Base-by-base conservation (phyloP, 2,329 filamentous ascomycete genomes). In the Trichoderma asperellum region DNA sequence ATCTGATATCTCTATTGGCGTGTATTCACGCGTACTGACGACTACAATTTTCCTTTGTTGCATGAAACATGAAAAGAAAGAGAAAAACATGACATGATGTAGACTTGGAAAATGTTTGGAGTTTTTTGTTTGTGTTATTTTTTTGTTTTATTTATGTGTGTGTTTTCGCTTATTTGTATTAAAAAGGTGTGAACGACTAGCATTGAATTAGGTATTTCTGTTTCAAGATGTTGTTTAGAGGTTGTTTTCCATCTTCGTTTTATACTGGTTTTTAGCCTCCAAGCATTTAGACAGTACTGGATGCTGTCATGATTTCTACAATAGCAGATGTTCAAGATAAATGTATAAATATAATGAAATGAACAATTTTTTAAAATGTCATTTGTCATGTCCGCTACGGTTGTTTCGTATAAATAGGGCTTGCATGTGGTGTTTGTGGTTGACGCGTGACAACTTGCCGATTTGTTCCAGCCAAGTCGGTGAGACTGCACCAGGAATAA, bases 11-110 rank as follows among this genome's bases (percentile, higher is more conserved):
- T 40, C 43, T 8, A 40, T 40, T 47, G 63, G 63, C 63, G 63
- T 58, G 53, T 35, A n/a, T 16, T 66, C 63, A 58, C 63, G 63
- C 63, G 63, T 58, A 66, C 63, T 57, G 29, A 57, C 27, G 18
- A 49, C 62, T 37, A 16, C 35, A 29, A 40, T 34, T 58, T 37
- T 62, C 32, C 27, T 56, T 69, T 65, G 37, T 65, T 34, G 32
- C 34, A 24, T 7, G 40, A 34, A 29, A 32, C 40, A 32, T 67
- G 53, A 67, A 32, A 70, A 64, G 43, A 53, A 66, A 66, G 37
- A 55, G 47, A 57, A 66, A 53, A 66, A 43, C 52, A 49, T 66
- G 63, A 58, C 24, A 66, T 66, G 52, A 66, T 58, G 63, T 66
- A 66, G 63, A 65, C 2, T 27, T 21, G 27, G 63, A 53, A 40